Evolutionary conservation across 2,329 filamentous ascomycete species (phyloP), one percentile per base, ranked within the genome.

Genomic region (Dendryphion nanum): DNA sequence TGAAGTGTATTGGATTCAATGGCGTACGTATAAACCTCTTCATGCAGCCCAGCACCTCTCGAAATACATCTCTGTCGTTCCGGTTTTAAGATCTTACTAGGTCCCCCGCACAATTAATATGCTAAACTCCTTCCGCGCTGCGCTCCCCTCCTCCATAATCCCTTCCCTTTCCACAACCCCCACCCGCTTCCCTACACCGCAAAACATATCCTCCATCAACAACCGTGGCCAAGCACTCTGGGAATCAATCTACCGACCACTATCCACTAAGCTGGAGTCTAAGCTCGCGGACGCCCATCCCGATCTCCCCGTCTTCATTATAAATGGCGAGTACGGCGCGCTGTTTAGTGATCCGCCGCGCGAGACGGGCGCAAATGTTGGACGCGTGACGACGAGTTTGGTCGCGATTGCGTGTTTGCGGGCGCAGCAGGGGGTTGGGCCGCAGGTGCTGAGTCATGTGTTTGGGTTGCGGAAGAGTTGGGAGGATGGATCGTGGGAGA

Each of bases 31-130:
- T 7, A 16, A 10, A 10, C 7, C 15, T 15, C 23, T n/a, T 35
- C n/a, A 7, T 28, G 18, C n/a, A 8, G 8, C 8, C 23, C n/a
- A n/a, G 23, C 8, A 8, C 23, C n/a, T 26, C 8, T n/a, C n/a
- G 23, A 26, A 8, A 26, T 26, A 8, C n/a, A n/a, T n/a, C n/a
- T n/a, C n/a, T n/a, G n/a, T n/a, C n/a, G n/a, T n/a, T n/a, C n/a
- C n/a, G n/a, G n/a, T n/a, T n/a, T n/a, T n/a, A n/a, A n/a, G n/a
- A n/a, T 26, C n/a, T 26, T n/a, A 26, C 8, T 24, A 75, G 61
- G 86, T 90, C 52, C 86, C 86, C 3, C 81, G 87, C 48, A 83
- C 82, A 18, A 91, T 91, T 70, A 91, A 91, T 73, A 81, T 77
- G 48, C 79, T 91, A 2, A 82, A 81, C 52, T 80, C 79, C 16